phyloP scores from a whole-genome alignment of 2,329 filamentous ascomycete genomes.

The Sarocladium oryzae region DNA sequence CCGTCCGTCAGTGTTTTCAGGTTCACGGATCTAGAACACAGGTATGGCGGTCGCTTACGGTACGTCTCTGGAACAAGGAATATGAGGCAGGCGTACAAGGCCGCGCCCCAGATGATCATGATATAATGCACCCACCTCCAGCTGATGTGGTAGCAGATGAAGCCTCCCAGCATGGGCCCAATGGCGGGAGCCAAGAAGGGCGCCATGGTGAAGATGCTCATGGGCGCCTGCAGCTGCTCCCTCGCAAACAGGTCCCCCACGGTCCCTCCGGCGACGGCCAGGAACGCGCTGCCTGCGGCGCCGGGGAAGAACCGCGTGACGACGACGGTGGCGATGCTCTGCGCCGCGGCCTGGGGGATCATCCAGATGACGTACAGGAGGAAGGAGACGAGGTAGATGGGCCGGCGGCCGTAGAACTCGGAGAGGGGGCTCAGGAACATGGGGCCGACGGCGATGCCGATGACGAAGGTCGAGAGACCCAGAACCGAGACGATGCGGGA shows the following conservation, averaged over 20 bases:
- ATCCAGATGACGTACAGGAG: conserved; percentile 71
- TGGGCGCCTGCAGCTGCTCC: conserved; percentile 66
- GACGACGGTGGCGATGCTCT: conserved; percentile 75
- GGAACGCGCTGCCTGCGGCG: conserved; percentile 60
- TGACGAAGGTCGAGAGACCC: conserved; percentile 76
- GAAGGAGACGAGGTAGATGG: conserved; percentile 74
- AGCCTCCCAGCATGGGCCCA: conserved; percentile 63
- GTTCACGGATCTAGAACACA: too few species aligned
- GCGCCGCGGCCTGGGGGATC: conserved; percentile 73
- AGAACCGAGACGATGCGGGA: conserved; percentile 69
- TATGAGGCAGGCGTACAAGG: conserved; percentile 56
- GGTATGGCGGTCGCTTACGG: conserved; percentile 34
- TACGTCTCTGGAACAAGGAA: conserved; percentile 84
- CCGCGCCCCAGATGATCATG: conserved; percentile 73
- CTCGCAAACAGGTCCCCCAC: conserved; percentile 72
- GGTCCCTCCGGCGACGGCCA: conserved; percentile 75
- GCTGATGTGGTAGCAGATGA: conserved; percentile 68
- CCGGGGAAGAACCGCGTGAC: conserved; percentile 73
- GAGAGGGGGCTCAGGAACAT: conserved; percentile 58
- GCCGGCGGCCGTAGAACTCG: conserved; percentile 76
- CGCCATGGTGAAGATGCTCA: conserved; percentile 70
- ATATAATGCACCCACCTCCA: conserved; percentile 87
- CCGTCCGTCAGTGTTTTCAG: too few species aligned
- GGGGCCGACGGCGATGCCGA: conserved; percentile 62
- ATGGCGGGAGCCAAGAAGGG: conserved; percentile 58